Base-by-base conservation (phyloP, 1,139 yeast species). In the Magnusiomyces suaveolens region DNA sequence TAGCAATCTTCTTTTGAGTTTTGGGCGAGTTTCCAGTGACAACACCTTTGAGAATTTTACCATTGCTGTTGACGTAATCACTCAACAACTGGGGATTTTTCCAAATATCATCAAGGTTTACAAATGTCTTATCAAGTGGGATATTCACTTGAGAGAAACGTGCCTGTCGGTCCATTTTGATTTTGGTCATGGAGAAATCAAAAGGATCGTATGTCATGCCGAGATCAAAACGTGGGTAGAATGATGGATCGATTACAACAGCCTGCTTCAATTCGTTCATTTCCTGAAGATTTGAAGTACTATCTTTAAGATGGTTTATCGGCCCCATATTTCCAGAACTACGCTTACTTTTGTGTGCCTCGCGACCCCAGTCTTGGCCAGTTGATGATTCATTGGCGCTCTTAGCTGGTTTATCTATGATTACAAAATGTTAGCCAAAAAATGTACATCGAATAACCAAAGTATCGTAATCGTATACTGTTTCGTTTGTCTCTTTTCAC, bases 41-140 rank as follows among this genome's bases (percentile, higher is more conserved):
- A 33, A 75, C 71, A 54, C 86, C 75, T 3, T 84, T 81, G 54
- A 80, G 70, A 52, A 84, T 84, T 60, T 78, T 80, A n/a, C 92
- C 92, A 18, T 83, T 79, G 12, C 78, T 62, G 6, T 82, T 72
- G 56, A 84, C 65, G 62, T 76, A 84, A 55, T 74, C 72, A 2
- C 85, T 80, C 56, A 84, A 74, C 10, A 80, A 70, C 57, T 74
- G 78, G 2, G 90, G 72, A 75, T 65, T 62, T 59, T 65, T 63
- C 70, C 70, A 66, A 21, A 67, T 57, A 23, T 63, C 62, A 20
- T 66, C 55, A n/a, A 72, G 72, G 60, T 69, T 60, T 29, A 29
- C 36, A 8, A 12, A 29, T 8, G 36, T 29, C 23, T 60, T 55
- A 6, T 60, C 60, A 3, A 60, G 54, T 26, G 56, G 56, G 36